Conservation (phyloP, 257 asterid genomes). For the Solanum stenotomum region DNA sequence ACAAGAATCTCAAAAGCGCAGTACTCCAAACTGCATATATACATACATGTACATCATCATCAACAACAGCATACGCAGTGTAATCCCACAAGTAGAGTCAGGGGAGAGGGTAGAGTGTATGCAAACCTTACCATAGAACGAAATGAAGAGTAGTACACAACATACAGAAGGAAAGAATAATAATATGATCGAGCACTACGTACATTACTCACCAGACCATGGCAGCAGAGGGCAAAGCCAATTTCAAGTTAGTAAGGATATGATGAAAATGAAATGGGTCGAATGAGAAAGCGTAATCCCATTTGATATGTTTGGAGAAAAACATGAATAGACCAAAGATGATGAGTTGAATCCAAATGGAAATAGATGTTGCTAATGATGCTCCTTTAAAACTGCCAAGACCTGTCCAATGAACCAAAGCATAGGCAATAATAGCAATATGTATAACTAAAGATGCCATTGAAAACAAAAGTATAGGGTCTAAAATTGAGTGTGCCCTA, state of each 20-base stretch:
- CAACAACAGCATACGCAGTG: neutral
- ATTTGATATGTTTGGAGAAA: conserved; percentile 23
- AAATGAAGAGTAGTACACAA: neutral
- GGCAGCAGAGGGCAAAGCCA: conserved; percentile 60
- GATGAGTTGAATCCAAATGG: conserved; percentile 46
- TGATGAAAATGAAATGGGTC: conserved; percentile 25
- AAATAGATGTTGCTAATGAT: conserved; percentile 51
- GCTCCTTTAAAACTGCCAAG: conserved; percentile 38
- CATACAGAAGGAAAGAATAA: neutral
- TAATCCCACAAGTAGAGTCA: neutral
- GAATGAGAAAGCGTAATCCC: conserved; percentile 17
- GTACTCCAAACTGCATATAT: conserved; percentile 45
- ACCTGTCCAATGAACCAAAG: conserved; percentile 30
- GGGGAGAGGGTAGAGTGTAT: neutral
- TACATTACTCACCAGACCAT: conserved; percentile 45
- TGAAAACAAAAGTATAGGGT: conserved; percentile 42
- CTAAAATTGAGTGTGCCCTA: conserved; percentile 48
- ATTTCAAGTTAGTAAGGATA: conserved; percentile 22
- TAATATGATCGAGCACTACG: neutral
- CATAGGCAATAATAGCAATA: conserved; percentile 30
- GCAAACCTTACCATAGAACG: neutral
- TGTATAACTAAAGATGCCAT: conserved; percentile 36
- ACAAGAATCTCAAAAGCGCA: conserved; percentile 86
- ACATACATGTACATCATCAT: neutral
- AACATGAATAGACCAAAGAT: conserved; percentile 31